These are phyloP conservation scores for Physaria fendleri DNA, from an alignment of 345 rosid species.

Conservation along the genomic window DNA sequence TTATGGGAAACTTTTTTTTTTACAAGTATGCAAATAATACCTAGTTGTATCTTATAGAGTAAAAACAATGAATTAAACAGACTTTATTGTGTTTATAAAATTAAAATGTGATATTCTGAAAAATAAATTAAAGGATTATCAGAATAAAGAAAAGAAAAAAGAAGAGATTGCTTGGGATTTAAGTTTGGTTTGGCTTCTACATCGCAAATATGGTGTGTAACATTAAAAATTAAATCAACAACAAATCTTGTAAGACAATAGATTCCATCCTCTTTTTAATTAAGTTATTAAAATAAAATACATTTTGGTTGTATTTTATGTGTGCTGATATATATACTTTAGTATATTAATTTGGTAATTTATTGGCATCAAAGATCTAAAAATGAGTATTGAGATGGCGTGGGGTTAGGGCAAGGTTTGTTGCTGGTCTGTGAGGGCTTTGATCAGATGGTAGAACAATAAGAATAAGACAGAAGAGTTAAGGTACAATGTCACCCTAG, in stretches of 20 bases:
- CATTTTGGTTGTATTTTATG: slow-evolving; percentile 7
- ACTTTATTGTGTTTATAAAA: neutral
- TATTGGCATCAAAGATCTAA: neutral
- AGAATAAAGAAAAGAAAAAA: neutral
- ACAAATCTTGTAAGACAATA: slow-evolving; percentile 41
- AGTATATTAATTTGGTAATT: neutral
- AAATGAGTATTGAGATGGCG: slow-evolving; percentile 42
- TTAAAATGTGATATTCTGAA: neutral
- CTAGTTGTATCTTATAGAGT: neutral
- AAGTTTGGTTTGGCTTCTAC: slow-evolving; percentile 41
- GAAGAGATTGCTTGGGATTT: slow-evolving; percentile 50
- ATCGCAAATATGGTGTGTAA: too few species aligned
- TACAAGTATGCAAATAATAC: slow-evolving; percentile 6
- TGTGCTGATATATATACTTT: neutral
- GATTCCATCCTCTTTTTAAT: neutral
- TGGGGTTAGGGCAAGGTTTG: slow-evolving; percentile 56
- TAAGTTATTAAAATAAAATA: neutral
- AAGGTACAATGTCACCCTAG: slow-evolving; percentile 62
- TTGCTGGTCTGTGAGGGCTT: slow-evolving; percentile 34
- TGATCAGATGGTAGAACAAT: slow-evolving; percentile 23
- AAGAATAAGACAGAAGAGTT: slow-evolving; percentile 28
- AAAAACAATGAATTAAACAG: neutral
- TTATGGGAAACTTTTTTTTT: neutral
- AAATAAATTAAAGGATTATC: slow-evolving; percentile 4
- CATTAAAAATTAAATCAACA: slow-evolving; percentile 15